Evolutionary conservation across 2,329 filamentous ascomycete species (phyloP).

Genomic region (Zymoseptoria tritici): DNA sequence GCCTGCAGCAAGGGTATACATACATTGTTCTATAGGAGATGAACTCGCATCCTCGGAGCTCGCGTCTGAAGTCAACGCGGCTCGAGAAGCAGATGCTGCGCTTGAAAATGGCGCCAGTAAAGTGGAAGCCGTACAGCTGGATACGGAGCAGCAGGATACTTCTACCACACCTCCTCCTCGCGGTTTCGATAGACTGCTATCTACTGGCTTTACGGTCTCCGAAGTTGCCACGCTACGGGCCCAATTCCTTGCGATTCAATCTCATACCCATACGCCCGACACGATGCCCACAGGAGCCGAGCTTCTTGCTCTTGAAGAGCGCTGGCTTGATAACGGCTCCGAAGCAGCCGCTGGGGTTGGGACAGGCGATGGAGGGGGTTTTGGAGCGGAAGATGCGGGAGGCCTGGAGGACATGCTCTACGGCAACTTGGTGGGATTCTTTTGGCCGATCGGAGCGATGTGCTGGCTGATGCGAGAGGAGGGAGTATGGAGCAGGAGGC

Average conservation of each 20-base stretch:
- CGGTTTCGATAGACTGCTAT: conserved; percentile 81
- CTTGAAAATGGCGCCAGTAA: conserved; percentile 13
- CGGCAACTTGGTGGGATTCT: conserved; percentile 85
- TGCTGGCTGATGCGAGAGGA: conserved; percentile 76
- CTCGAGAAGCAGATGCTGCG: conserved; percentile 33
- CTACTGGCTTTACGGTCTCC: conserved; percentile 69
- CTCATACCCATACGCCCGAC: conserved; percentile 75
- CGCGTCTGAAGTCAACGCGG: conserved; percentile 52
- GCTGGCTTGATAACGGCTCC: conserved; percentile 68
- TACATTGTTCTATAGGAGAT: conserved; percentile 86
- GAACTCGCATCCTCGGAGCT: conserved; percentile 63
- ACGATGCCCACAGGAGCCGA: conserved; percentile 75
- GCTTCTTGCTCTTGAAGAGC: conserved; percentile 73
- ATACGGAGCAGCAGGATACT: conserved; percentile 1
- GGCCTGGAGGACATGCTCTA: conserved; percentile 78
- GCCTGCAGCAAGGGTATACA: conserved; percentile 58
- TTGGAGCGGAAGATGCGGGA: conserved; percentile 50
- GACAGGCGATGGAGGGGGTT: conserved; percentile 36
- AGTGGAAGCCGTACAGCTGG: too few species aligned
- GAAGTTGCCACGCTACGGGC: conserved; percentile 80
- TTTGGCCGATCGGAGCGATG: conserved; percentile 87
- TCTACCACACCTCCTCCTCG: conserved; percentile 51
- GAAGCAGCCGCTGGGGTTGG: conserved; percentile 28
- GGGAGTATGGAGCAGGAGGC: conserved; percentile 75
- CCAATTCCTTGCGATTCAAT: conserved; percentile 82